These are phyloP conservation scores for Phaffomyces thermotolerans DNA, from an alignment of 805 yeast genomes.

Conservation along the genomic window DNA sequence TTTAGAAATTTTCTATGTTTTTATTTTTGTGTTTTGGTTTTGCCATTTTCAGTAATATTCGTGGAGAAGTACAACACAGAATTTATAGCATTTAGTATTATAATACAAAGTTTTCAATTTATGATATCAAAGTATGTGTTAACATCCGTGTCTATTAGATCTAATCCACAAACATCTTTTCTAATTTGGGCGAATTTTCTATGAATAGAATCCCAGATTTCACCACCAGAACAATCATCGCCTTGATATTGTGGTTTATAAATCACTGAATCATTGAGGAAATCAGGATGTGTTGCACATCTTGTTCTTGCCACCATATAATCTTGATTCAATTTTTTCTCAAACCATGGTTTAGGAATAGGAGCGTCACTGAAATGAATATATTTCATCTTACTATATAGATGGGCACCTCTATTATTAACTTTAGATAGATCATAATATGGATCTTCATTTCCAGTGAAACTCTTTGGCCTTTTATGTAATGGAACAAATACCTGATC, in stretches of 20 bases:
- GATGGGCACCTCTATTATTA: constrained; percentile 11
- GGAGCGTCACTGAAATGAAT: constrained; percentile 65
- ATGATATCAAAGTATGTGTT: constrained; percentile 18
- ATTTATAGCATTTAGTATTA: too few relatives aligned
- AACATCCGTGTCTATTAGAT: constrained; percentile 12
- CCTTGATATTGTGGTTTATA: constrained; percentile 3
- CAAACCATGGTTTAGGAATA: constrained; percentile 57
- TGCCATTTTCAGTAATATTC: not conserved
- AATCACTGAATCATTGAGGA: constrained; percentile 2
- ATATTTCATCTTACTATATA: constrained; percentile 31
- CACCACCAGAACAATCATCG: constrained; percentile 18
- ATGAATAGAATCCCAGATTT: constrained; percentile 17
- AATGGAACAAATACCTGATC: constrained; percentile 30
- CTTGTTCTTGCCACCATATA: constrained; percentile 15
- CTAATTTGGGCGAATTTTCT: constrained; percentile 12
- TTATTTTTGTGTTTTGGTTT: not conserved
- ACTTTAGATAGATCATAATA: constrained; percentile 14
- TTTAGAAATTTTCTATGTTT: not conserved
- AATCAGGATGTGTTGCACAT: constrained; percentile 15
- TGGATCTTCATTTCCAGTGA: constrained; percentile 9
- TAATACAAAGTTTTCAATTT: constrained; percentile 9
- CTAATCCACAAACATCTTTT: constrained; percentile 19
- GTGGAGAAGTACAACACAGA: too few relatives aligned
- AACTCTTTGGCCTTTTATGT: constrained; percentile 4
- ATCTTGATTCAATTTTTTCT: constrained; percentile 3